These are phyloP conservation scores for Yamadazyma tumulicola DNA, from an alignment of 805 yeast genomes.

Conservation along the genomic window DNA sequence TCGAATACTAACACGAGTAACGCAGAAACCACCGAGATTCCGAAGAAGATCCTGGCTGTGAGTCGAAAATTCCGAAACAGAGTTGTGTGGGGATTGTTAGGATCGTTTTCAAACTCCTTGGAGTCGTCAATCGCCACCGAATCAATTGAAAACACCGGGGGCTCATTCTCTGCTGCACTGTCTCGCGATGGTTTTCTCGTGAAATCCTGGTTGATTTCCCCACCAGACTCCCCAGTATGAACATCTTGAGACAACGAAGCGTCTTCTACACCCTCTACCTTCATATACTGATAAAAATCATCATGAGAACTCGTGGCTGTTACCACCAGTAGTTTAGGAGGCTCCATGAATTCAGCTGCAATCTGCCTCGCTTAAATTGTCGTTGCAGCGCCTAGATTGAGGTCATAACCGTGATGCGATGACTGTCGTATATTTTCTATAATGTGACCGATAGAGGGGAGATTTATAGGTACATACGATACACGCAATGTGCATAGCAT, in stretches of 20 bases:
- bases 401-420: background rate
- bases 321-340: background rate
- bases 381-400: background rate
- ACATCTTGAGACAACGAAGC: slow-evolving; percentile 1
- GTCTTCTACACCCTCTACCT: background rate
- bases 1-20: slow-evolving; percentile 33
- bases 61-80: slow-evolving; percentile 4
- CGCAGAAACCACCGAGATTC: slow-evolving; percentile 32
- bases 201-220: too few relatives aligned
- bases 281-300: slow-evolving; percentile 6
- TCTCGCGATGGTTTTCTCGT: too few relatives aligned
- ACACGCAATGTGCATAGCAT: too few relatives aligned
- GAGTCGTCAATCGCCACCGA: too few relatives aligned
- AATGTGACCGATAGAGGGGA: too few relatives aligned
- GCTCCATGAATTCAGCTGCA: background rate
- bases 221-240: too few relatives aligned
- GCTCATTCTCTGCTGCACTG: too few relatives aligned
- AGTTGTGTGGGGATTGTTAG: slow-evolving; percentile 7
- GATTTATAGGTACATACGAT: too few relatives aligned
- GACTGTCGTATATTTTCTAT: background rate
- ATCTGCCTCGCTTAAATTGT: background rate
- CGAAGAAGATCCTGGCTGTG: slow-evolving; percentile 18
- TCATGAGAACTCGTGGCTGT: slow-evolving; percentile 1
- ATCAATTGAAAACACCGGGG: too few relatives aligned
- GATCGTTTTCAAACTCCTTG: slow-evolving; percentile 2